A percentile compares a stretch with the other conserved stretches of the same genome.
Conservation (phyloP, 257 asterid genomes). For the Solanum rostratum region DNA sequence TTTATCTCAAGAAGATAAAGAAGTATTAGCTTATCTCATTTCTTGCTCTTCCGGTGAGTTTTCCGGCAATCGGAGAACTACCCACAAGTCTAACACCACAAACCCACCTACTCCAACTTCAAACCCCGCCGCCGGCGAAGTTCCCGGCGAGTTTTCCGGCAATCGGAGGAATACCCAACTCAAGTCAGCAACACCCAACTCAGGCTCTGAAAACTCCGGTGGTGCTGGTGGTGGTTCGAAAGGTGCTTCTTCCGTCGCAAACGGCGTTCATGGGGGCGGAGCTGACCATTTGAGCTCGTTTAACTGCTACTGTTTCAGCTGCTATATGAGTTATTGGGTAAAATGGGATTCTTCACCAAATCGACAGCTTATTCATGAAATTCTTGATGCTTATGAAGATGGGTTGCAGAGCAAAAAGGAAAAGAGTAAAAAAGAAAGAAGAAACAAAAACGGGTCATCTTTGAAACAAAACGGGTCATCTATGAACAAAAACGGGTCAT, state of each 20-base stretch:
- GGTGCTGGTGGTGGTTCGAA: background rate
- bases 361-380: constrained; percentile 58
- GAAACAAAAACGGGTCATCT: constrained; percentile 10
- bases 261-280: background rate
- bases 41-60: constrained; percentile 31
- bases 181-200: background rate
- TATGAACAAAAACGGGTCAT: background rate
- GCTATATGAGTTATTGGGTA: constrained; percentile 65
- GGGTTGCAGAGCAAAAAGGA: constrained; percentile 26
- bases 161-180: background rate
- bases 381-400: constrained; percentile 59
- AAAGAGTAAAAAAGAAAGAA: constrained; percentile 31
- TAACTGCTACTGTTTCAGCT: constrained; percentile 59
- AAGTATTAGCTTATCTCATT: constrained; percentile 55
- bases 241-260: constrained; percentile 13
- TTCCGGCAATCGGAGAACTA: background rate
- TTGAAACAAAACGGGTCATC: background rate
- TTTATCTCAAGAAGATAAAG: constrained; percentile 41
- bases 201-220: background rate
- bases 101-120: background rate
- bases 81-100: background rate
- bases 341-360: constrained; percentile 71
- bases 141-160: background rate
- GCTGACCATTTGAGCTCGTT: constrained; percentile 46
- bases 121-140: background rate